These are phyloP conservation scores for Henningerozyma blattae DNA, from an alignment of 805 yeast species.

Conservation along the genomic window DNA sequence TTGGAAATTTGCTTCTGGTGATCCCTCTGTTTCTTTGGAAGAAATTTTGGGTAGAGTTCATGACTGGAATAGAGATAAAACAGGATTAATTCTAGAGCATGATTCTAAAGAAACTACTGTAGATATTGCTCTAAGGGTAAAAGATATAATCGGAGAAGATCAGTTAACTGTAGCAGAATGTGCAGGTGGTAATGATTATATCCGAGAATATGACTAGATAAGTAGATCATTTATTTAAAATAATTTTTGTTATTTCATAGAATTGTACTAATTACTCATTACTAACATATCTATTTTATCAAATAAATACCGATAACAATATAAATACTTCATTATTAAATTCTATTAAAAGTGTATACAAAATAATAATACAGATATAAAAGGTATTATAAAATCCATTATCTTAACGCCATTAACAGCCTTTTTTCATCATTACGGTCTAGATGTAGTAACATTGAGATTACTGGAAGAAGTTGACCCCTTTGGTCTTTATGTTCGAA, in stretches of 20 bases:
- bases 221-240: background rate
- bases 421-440: constrained; percentile 63
- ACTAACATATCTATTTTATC: background rate
- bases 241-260: constrained; percentile 18
- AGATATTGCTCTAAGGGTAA: constrained; percentile 49
- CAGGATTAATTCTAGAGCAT: constrained; percentile 78
- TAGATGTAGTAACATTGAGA: constrained; percentile 61
- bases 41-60: constrained; percentile 45
- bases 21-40: constrained; percentile 32
- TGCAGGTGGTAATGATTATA: constrained; percentile 54
- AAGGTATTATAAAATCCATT: constrained; percentile 1
- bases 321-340: background rate
- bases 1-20: constrained; percentile 58
- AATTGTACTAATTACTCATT: constrained; percentile 2
- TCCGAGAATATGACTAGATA: constrained; percentile 23
- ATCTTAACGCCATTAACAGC: constrained; percentile 40
- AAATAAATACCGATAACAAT: background rate
- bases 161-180: constrained; percentile 76
- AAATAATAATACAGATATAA: background rate
- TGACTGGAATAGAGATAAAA: constrained; percentile 34
- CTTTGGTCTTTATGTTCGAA: constrained; percentile 90
- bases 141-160: constrained; percentile 40
- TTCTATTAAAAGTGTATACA: background rate
- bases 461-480: constrained; percentile 71
- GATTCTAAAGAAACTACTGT: constrained; percentile 64